A percentile compares a stretch with the other conserved stretches of the same genome.
Conservation (phyloP, 2,329 filamentous ascomycete species). For the Arthrobotrys megalospora region DNA sequence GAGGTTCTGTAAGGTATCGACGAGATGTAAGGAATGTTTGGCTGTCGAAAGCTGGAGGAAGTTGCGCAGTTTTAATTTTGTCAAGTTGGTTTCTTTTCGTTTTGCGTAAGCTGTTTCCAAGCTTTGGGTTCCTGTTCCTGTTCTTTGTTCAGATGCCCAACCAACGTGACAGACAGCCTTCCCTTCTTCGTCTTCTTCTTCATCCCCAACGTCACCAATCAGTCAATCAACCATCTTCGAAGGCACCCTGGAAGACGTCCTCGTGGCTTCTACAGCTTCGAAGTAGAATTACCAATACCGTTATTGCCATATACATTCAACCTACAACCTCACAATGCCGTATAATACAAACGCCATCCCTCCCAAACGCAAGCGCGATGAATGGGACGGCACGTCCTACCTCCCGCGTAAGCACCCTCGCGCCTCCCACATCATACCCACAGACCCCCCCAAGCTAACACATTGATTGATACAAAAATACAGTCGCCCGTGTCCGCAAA, state of each 20-base stretch:
- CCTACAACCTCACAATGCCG: constrained; percentile 24
- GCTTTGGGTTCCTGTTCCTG: neutral
- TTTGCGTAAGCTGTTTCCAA: constrained; percentile 13
- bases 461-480: neutral
- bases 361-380: constrained; percentile 44
- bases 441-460: constrained; percentile 14
- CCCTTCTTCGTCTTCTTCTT: constrained; percentile 1
- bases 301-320: neutral
- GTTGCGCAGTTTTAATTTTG: constrained; percentile 30
- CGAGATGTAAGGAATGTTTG: constrained; percentile 6
- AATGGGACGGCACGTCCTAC: constrained; percentile 57
- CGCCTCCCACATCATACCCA: neutral
- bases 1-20: neutral
- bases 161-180: constrained; percentile 12
- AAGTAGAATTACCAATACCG: neutral
- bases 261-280: neutral
- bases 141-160: constrained; percentile 16
- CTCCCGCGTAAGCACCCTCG: constrained; percentile 53
- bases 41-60: constrained; percentile 1
- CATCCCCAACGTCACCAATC: constrained; percentile 3
- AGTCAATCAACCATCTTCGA: neutral
- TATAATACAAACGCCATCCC: constrained; percentile 53
- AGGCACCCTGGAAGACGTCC: too few relatives aligned
- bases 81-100: constrained; percentile 33
- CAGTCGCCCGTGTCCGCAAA: constrained; percentile 95